Conservation (phyloP, 2,329 filamentous ascomycete genomes). For the Aureobasidium namibiae region DNA sequence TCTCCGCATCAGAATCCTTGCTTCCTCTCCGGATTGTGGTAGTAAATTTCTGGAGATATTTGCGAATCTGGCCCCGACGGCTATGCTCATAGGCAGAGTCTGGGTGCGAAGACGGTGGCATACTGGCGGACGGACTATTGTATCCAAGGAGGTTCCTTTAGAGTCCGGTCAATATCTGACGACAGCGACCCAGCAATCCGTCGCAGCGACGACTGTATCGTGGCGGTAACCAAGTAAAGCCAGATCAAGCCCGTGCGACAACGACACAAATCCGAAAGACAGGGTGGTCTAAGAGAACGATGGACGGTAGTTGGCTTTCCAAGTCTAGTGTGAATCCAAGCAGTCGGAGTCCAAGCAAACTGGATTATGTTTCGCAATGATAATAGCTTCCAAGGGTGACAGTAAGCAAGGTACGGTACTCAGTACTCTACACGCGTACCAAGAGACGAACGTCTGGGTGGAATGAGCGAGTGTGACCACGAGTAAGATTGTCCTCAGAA, state of each 20-base stretch:
- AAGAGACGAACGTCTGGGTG: background rate
- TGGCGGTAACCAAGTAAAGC: background rate
- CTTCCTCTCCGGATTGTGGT: constrained; percentile 13
- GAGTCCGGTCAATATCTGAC: background rate
- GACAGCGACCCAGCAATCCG: background rate
- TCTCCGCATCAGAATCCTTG: background rate
- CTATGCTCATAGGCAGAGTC: background rate
- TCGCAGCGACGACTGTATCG: background rate
- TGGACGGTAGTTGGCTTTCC: background rate
- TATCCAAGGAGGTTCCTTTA: background rate
- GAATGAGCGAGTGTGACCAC: background rate
- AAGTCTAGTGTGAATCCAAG: background rate
- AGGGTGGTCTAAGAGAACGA: background rate
- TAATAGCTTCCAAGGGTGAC: background rate
- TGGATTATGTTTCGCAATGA: background rate
- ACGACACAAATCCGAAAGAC: background rate
- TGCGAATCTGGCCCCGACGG: constrained; percentile 1
- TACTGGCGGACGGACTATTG: background rate
- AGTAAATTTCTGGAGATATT: constrained; percentile 8
- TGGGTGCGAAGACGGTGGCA: background rate
- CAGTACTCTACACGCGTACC: background rate
- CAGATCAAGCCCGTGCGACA: background rate
- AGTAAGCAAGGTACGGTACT: background rate
- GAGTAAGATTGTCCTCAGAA: background rate
- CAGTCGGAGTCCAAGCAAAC: background rate